These are phyloP conservation scores for Leptographium lundbergii DNA, from an alignment of 2,329 filamentous ascomycete species.

Conservation along the genomic window DNA sequence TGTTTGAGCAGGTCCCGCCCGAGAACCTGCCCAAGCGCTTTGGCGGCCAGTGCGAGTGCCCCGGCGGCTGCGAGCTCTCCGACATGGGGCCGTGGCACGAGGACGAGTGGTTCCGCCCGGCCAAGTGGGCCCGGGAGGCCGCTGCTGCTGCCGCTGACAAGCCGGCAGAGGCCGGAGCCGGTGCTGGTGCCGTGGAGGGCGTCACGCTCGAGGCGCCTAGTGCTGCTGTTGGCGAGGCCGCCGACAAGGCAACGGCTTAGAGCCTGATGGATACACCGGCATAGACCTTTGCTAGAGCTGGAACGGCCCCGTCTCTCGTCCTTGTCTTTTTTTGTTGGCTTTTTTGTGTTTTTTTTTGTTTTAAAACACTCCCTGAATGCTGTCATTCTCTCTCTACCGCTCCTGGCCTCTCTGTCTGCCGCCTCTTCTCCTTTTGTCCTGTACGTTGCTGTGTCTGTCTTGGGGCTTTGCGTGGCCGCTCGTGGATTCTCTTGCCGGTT, in stretches of 20 bases:
- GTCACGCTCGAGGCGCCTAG: conserved; percentile 3
- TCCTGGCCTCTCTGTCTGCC: background rate
- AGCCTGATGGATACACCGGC: background rate
- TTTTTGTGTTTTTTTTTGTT: background rate
- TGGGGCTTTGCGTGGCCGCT: background rate
- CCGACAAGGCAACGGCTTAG: conserved; percentile 19
- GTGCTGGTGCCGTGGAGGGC: conserved; percentile 17
- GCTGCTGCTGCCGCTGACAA: conserved; percentile 18
- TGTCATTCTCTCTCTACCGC: no score
- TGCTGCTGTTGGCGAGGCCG: conserved; percentile 20
- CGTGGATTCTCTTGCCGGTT: background rate
- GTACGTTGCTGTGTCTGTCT: background rate
- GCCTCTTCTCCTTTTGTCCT: background rate
- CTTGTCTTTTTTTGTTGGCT: background rate
- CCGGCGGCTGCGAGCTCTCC: conserved; percentile 71
- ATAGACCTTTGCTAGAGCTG: background rate
- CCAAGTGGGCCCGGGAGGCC: conserved; percentile 47
- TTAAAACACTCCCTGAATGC: no score
- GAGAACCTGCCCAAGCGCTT: conserved; percentile 85
- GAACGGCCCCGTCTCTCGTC: background rate
- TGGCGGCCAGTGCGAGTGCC: conserved; percentile 72
- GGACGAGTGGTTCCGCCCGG: conserved; percentile 49
- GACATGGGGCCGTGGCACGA: conserved; percentile 88
- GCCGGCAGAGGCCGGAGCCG: conserved; percentile 21
- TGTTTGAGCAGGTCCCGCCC: conserved; percentile 70